Evolutionary conservation across 257 asterid species (phyloP).

Genomic region (Echium plantagineum): DNA sequence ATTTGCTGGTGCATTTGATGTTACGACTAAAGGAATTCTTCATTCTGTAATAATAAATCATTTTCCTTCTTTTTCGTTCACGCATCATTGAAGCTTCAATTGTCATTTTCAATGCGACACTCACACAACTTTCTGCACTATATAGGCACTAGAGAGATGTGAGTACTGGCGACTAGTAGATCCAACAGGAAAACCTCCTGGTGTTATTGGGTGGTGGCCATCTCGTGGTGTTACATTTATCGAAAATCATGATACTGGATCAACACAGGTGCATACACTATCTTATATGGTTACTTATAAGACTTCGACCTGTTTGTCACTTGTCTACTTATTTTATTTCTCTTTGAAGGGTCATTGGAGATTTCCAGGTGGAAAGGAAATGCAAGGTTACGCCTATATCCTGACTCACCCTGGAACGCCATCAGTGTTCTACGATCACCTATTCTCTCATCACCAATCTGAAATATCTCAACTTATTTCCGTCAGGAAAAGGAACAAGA

Average conservation of each 20-base stretch:
- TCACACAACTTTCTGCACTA: conserved; percentile 8
- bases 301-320: neutral
- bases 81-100: conserved; percentile 1
- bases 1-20: conserved; percentile 93
- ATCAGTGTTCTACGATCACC: conserved; percentile 81
- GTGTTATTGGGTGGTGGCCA: conserved; percentile 67
- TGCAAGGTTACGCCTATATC: conserved; percentile 94
- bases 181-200: conserved; percentile 55
- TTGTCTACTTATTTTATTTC: conserved; percentile 6
- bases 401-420: conserved; percentile 94
- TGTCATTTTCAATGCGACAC: neutral
- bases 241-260: conserved; percentile 60
- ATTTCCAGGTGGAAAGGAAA: conserved; percentile 97
- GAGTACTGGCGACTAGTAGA: conserved; percentile 43
- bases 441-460: conserved; percentile 46
- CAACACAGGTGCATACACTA: conserved; percentile 34
- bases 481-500: conserved; percentile 61
- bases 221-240: conserved; percentile 55
- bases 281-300: conserved; percentile 4
- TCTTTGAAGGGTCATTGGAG: conserved; percentile 95
- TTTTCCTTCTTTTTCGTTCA: neutral
- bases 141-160: conserved; percentile 3
- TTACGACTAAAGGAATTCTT: conserved; percentile 92
- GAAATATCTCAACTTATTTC: conserved; percentile 50
- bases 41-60: conserved; percentile 52